Percentiles rank a stretch among this genome's conserved stretches.
Conservation (phyloP, 116 monocot species). For the Papilionanthe hybrid region DNA sequence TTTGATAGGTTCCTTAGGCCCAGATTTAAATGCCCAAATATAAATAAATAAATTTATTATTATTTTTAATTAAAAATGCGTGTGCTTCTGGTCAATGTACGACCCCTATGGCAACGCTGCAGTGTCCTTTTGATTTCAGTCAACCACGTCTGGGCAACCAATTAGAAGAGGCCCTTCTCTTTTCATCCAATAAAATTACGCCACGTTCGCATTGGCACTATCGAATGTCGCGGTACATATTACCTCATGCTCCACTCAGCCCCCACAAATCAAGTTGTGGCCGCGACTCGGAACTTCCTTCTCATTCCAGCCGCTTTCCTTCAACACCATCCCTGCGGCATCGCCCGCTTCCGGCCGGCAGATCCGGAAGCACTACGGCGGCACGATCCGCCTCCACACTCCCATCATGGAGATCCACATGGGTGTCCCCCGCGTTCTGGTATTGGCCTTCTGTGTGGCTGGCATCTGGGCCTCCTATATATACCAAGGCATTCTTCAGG, state of each 20-base stretch:
- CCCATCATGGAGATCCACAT: conserved; percentile 23
- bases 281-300: not conserved
- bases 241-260: not conserved
- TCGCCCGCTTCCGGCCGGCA: not conserved
- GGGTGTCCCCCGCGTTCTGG: conserved; percentile 32
- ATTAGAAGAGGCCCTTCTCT: not conserved
- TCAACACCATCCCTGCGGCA: not conserved
- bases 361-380: conserved; percentile 1
- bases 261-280: not conserved
- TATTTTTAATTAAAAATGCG: too few relatives aligned
- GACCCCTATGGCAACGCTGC: too few relatives aligned
- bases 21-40: too few relatives aligned
- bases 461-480: conserved; percentile 98
- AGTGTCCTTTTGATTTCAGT: not conserved
- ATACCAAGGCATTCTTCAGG: conserved; percentile 91
- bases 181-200: not conserved
- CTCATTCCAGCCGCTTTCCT: too few relatives aligned
- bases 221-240: not conserved
- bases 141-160: conserved; percentile 11
- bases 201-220: not conserved
- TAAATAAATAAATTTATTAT: too few relatives aligned
- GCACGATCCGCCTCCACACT: not conserved
- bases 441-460: conserved; percentile 70
- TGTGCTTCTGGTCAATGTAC: too few relatives aligned
- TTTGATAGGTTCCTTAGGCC: too few relatives aligned